Evolutionary conservation across 768 basidiomycete species (phyloP).

Genomic region (Panaeolus cyanescens): DNA sequence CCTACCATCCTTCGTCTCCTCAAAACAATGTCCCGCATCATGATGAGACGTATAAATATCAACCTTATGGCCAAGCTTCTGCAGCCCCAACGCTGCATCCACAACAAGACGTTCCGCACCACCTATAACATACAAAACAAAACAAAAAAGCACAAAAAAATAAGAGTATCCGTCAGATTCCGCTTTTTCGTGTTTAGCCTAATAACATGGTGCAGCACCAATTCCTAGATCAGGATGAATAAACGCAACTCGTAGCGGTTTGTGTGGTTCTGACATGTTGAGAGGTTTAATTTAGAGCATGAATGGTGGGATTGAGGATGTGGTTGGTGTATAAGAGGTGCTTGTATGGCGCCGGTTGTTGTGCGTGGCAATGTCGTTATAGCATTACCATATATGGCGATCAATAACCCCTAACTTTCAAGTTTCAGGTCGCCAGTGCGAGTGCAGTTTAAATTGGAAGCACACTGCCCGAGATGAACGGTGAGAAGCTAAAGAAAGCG

Average conservation of each 20-base stretch:
- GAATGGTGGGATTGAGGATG: background rate
- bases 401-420: too few species aligned
- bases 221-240: constrained; percentile 96
- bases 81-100: constrained; percentile 90
- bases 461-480: too few species aligned
- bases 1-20: constrained; percentile 90
- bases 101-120: constrained; percentile 96
- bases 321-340: background rate
- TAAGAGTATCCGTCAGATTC: constrained; percentile 11
- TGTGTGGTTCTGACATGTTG: background rate
- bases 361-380: background rate
- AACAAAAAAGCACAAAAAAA: too few species aligned
- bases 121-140: too few species aligned
- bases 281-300: background rate
- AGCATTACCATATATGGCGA: too few species aligned
- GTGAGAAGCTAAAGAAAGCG: too few species aligned
- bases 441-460: too few species aligned
- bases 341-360: background rate
- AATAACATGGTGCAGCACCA: constrained; percentile 47
- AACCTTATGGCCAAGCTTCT: constrained; percentile 81
- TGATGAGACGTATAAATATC: constrained; percentile 94
- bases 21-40: constrained; percentile 85
- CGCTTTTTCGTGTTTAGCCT: constrained; percentile 6
- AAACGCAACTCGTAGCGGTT: constrained; percentile 63
- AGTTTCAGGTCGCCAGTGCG: too few species aligned